Evolutionary conservation across 371 early-diverging fungal genomes (phyloP).

Genomic region (Amoeboaphelidium occidentale): DNA sequence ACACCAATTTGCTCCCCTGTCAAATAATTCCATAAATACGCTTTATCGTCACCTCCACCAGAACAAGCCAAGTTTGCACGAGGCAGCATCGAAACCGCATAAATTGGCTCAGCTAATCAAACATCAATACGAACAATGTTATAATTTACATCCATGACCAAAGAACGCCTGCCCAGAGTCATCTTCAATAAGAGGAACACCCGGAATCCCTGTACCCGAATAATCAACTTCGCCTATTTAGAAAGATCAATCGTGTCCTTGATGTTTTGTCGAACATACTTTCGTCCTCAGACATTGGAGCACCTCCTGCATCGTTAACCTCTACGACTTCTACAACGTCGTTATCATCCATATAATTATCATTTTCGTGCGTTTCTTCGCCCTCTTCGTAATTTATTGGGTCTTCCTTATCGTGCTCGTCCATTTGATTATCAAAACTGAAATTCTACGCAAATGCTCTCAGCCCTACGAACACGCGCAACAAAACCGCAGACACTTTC

Average conservation of each 20-base stretch:
- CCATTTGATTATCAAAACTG: too few relatives aligned
- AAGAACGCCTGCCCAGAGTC: constrained; percentile 84
- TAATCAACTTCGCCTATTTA: not conserved
- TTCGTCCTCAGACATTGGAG: constrained; percentile 11
- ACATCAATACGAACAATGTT: not conserved
- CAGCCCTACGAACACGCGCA: too few relatives aligned
- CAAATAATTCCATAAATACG: constrained; percentile 62
- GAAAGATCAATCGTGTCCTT: not conserved
- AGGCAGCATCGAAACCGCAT: constrained; percentile 53
- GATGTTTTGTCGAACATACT: not conserved
- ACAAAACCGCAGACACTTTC: too few relatives aligned
- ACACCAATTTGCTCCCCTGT: constrained; percentile 47
- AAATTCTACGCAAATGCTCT: too few relatives aligned
- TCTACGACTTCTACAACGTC: constrained; percentile 7
- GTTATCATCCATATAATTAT: too few relatives aligned
- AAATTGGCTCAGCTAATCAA: constrained; percentile 29
- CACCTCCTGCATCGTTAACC: constrained; percentile 5
- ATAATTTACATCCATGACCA: constrained; percentile 38
- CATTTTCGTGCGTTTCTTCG: constrained; percentile 25
- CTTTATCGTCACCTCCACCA: constrained; percentile 86
- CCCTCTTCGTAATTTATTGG: constrained; percentile 19
- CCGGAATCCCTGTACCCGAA: constrained; percentile 1
- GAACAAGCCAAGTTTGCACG: constrained; percentile 31
- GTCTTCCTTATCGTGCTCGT: too few relatives aligned
- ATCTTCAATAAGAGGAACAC: constrained; percentile 24